These are phyloP conservation scores for Diaporthe ilicicola DNA, from an alignment of 2,329 filamentous ascomycete genomes.

Conservation along the genomic window DNA sequence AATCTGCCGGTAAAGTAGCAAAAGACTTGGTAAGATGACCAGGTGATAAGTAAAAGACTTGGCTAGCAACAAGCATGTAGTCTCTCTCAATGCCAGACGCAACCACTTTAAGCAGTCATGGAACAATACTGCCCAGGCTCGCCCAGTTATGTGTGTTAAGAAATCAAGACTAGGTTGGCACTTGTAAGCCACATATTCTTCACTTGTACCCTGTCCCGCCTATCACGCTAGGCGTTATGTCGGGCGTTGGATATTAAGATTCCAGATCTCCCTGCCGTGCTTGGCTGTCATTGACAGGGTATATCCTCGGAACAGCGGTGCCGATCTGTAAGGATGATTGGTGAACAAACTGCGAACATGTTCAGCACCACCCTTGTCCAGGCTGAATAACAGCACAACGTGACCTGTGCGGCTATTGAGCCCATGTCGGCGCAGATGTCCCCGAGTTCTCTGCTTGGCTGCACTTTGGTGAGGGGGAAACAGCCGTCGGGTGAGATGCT, in stretches of 20 bases:
- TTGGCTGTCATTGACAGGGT: not conserved
- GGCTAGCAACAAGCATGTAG: too few species aligned
- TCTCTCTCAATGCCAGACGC: too few species aligned
- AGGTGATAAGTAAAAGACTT: too few species aligned
- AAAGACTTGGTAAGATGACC: not conserved
- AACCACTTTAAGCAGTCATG: too few species aligned
- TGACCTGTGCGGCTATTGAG: not conserved
- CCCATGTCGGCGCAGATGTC: slow-evolving; percentile 22
- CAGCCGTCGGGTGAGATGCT: slow-evolving; percentile 24
- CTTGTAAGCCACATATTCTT: too few species aligned
- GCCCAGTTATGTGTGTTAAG: too few species aligned
- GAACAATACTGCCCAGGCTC: too few species aligned
- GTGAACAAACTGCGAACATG: not conserved
- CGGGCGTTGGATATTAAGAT: not conserved
- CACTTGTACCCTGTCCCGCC: too few species aligned
- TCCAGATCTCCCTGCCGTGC: not conserved
- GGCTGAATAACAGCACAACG: not conserved
- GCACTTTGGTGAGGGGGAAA: not conserved
- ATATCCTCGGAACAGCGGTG: not conserved
- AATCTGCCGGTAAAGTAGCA: not conserved
- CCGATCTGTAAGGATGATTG: not conserved
- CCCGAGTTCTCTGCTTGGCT: slow-evolving; percentile 7
- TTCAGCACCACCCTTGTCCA: not conserved
- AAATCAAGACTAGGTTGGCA: not conserved
- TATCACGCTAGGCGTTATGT: not conserved